Percentiles rank a stretch among this genome's conserved stretches.
These are phyloP conservation scores for Chytriomyces sp. DNA, from an alignment of 192 early-diverging fungal species.

Conservation along the genomic window DNA sequence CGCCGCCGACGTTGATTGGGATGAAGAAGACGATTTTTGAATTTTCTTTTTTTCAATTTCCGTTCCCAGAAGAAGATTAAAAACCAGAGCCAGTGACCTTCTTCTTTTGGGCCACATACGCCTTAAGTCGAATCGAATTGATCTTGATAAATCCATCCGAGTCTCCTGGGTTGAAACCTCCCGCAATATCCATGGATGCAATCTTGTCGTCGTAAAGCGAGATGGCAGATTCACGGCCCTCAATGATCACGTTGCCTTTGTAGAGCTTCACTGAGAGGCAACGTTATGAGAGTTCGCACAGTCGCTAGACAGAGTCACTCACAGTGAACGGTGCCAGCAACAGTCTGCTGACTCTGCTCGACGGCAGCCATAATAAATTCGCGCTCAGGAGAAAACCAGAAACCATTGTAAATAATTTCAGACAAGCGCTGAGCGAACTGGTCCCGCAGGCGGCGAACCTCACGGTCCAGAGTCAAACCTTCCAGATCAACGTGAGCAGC, in stretches of 20 bases:
- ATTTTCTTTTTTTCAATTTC: not conserved
- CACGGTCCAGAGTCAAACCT: conserved; percentile 92
- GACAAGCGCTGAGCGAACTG: conserved; percentile 48
- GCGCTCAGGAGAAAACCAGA: conserved; percentile 96
- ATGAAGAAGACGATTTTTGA: conserved; percentile 58
- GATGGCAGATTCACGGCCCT: conserved; percentile 79
- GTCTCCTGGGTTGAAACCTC: conserved; percentile 89
- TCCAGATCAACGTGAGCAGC: conserved; percentile 95
- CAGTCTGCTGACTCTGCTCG: conserved; percentile 77
- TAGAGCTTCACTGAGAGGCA: conserved; percentile 77
- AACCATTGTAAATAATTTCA: conserved; percentile 96
- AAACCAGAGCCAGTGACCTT: conserved; percentile 27
- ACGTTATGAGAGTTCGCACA: not conserved
- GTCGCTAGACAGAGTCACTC: conserved; percentile 5
- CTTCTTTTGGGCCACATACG: conserved; percentile 51
- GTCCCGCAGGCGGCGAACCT: conserved; percentile 91
- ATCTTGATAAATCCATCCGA: conserved; percentile 99
- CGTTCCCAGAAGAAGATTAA: not conserved
- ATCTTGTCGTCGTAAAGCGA: conserved; percentile 93
- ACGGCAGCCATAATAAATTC: conserved; percentile 86
- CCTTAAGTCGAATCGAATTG: conserved; percentile 86
- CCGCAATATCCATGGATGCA: conserved; percentile 87
- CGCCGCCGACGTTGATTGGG: conserved; percentile 74
- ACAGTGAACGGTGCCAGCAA: conserved; percentile 88
- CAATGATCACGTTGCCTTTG: conserved; percentile 90